Conservation (phyloP, 2,329 filamentous ascomycete species). For the Ceratocystis albifundus region DNA sequence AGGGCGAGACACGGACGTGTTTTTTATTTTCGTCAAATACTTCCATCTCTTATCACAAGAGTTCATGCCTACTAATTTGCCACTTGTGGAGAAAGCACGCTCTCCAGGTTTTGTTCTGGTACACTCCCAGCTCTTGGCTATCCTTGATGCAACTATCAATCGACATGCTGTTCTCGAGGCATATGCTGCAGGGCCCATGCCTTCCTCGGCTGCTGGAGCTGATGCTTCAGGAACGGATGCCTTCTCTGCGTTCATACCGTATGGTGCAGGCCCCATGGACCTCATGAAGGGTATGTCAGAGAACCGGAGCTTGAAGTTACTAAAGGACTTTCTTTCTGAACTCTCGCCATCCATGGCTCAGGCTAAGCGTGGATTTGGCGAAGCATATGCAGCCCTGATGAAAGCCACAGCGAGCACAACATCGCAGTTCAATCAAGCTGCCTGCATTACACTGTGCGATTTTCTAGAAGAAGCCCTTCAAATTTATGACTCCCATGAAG, state of each 20-base stretch:
- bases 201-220: conserved; percentile 41
- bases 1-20: conserved; percentile 75
- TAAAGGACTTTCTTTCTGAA: conserved; percentile 63
- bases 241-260: conserved; percentile 48
- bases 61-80: conserved; percentile 48
- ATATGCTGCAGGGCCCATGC: conserved; percentile 34
- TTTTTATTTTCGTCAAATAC: conserved; percentile 85
- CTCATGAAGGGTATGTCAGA: conserved; percentile 74
- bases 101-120: conserved; percentile 70
- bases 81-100: conserved; percentile 46
- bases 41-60: conserved; percentile 70
- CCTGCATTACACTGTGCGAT: conserved; percentile 83
- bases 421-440: conserved; percentile 68
- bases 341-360: conserved; percentile 32
- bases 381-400: conserved; percentile 60
- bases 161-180: conserved; percentile 49
- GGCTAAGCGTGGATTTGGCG: conserved; percentile 59
- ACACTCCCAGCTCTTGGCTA: conserved; percentile 67
- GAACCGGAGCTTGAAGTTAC: conserved; percentile 69
- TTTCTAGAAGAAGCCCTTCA: conserved; percentile 72
- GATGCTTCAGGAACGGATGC: conserved; percentile 51
- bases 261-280: conserved; percentile 49
- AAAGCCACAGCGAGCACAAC: conserved; percentile 64
- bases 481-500: conserved; percentile 43
- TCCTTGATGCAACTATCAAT: conserved; percentile 75